These are phyloP conservation scores for Leccinellum albellum DNA, from an alignment of 768 basidiomycete species.

Conservation along the genomic window DNA sequence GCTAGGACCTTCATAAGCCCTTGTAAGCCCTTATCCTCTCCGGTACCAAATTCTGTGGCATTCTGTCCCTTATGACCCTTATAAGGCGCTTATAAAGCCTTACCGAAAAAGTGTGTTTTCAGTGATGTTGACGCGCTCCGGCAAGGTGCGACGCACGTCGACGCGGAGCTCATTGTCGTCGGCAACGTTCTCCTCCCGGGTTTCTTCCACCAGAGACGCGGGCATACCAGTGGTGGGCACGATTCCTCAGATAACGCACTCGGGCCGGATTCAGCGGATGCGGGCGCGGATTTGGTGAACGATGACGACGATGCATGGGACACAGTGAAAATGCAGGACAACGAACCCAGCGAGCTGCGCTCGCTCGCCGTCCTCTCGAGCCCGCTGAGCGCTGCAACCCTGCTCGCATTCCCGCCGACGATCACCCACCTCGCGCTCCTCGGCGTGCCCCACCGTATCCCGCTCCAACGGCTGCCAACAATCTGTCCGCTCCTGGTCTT, in stretches of 20 bases:
- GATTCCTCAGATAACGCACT: too few species aligned
- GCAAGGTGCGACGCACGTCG: slow-evolving; percentile 47
- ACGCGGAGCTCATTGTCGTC: slow-evolving; percentile 63
- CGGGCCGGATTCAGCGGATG: background rate
- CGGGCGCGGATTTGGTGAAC: background rate
- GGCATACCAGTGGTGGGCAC: background rate
- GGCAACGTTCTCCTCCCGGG: slow-evolving; percentile 44
- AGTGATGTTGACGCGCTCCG: slow-evolving; percentile 48
- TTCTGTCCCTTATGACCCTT: too few species aligned
- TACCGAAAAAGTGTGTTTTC: too few species aligned
- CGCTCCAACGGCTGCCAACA: slow-evolving; percentile 54
- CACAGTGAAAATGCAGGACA: slow-evolving; percentile 18
- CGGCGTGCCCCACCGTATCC: slow-evolving; percentile 43
- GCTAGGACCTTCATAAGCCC: too few species aligned
- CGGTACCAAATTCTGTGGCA: too few species aligned
- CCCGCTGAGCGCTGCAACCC: slow-evolving; percentile 39
- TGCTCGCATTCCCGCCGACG: slow-evolving; percentile 58
- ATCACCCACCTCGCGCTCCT: slow-evolving; percentile 61
- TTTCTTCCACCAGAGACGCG: slow-evolving; percentile 32
- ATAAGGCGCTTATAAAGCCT: too few species aligned
- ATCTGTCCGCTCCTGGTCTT: slow-evolving; percentile 59
- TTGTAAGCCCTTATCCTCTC: too few species aligned
- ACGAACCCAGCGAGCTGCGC: slow-evolving; percentile 36
- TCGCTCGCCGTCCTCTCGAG: slow-evolving; percentile 52
- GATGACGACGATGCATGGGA: slow-evolving; percentile 39